phyloP scores from a whole-genome alignment of 495 filamentous ascomycete genomes.

The Neurospora africana region DNA sequence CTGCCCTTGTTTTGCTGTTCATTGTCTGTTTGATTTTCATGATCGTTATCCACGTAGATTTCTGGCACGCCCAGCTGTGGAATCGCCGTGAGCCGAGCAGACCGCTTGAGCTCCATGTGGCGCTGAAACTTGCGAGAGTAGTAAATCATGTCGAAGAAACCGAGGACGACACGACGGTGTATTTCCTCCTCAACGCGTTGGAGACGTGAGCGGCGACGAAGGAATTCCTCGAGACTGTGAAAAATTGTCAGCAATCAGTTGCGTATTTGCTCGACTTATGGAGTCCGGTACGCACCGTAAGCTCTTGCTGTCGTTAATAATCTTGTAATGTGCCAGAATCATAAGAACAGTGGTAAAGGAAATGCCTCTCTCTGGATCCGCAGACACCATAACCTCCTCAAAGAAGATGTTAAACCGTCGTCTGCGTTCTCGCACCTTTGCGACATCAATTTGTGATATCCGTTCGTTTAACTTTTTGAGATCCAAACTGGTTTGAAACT shows the following conservation, averaged over 20 bases:
- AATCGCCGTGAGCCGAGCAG: slow-evolving; percentile 61
- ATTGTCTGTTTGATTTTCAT: slow-evolving; percentile 10
- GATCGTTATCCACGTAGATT: slow-evolving; percentile 71
- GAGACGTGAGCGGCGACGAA: slow-evolving; percentile 78
- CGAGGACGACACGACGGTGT: slow-evolving; percentile 73
- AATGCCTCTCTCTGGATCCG: slow-evolving; percentile 77
- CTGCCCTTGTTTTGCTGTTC: neutral
- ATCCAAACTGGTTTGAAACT: slow-evolving; percentile 55
- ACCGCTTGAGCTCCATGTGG: slow-evolving; percentile 53
- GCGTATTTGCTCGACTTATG: neutral
- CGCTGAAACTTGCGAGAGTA: slow-evolving; percentile 76
- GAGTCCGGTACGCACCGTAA: slow-evolving; percentile 46
- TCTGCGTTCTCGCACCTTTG: slow-evolving; percentile 60
- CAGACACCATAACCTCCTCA: slow-evolving; percentile 91
- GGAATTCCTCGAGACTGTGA: slow-evolving; percentile 75
- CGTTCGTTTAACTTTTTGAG: slow-evolving; percentile 63
- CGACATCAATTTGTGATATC: slow-evolving; percentile 64
- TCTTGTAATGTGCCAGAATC: slow-evolving; percentile 97
- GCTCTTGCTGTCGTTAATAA: slow-evolving; percentile 96
- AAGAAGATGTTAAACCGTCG: slow-evolving; percentile 83
- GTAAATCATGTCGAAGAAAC: slow-evolving; percentile 93
- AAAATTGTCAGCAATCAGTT: slow-evolving; percentile 6
- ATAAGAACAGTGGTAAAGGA: slow-evolving; percentile 90
- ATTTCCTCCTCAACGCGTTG: slow-evolving; percentile 96
- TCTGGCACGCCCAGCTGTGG: slow-evolving; percentile 81